phyloP scores from a whole-genome alignment of 768 basidiomycete species.

The Trametes elegans region DNA sequence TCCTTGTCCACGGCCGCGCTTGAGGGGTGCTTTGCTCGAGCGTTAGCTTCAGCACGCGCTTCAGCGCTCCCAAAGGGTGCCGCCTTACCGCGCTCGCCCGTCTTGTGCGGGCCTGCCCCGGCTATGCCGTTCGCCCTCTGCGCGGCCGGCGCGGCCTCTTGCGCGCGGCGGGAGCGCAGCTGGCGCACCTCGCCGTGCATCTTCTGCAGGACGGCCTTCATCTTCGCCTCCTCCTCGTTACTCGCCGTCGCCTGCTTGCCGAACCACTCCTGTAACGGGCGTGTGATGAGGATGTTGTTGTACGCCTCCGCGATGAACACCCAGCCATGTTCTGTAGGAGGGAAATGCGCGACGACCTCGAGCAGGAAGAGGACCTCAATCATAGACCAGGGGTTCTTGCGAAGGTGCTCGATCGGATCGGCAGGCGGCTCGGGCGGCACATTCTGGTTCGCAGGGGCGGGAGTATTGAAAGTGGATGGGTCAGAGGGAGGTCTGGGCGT shows the following conservation, averaged over 20 bases:
- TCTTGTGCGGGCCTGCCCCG: no score
- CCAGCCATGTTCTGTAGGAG: slow-evolving; percentile 16
- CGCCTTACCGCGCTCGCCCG: slow-evolving; percentile 8
- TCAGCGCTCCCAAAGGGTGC: slow-evolving; percentile 14
- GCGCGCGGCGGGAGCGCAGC: background rate
- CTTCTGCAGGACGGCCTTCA: slow-evolving; percentile 6
- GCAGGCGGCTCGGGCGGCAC: slow-evolving; percentile 12
- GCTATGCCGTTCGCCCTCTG: no score
- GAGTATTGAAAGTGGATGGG: background rate
- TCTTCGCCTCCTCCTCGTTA: slow-evolving; percentile 14
- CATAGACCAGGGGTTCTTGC: slow-evolving; percentile 16
- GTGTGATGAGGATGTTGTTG: slow-evolving; percentile 21
- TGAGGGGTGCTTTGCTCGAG: slow-evolving; percentile 7
- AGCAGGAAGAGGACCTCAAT: slow-evolving; percentile 18
- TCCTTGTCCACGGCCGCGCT: background rate
- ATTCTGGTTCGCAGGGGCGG: slow-evolving; percentile 1
- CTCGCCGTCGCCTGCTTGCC: slow-evolving; percentile 6
- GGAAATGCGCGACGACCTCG: slow-evolving; percentile 16
- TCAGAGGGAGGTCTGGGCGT: background rate
- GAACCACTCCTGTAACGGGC: slow-evolving; percentile 19
- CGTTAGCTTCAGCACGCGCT: slow-evolving; percentile 14
- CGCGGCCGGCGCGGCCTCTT: background rate
- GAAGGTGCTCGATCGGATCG: slow-evolving; percentile 6
- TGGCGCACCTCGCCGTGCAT: slow-evolving; percentile 7
- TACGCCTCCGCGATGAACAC: slow-evolving; percentile 19